Percentiles rank a stretch among this genome's conserved stretches.
These are phyloP conservation scores for Sclerotinia minor DNA, from an alignment of 2,329 filamentous ascomycete genomes.

Conservation along the genomic window DNA sequence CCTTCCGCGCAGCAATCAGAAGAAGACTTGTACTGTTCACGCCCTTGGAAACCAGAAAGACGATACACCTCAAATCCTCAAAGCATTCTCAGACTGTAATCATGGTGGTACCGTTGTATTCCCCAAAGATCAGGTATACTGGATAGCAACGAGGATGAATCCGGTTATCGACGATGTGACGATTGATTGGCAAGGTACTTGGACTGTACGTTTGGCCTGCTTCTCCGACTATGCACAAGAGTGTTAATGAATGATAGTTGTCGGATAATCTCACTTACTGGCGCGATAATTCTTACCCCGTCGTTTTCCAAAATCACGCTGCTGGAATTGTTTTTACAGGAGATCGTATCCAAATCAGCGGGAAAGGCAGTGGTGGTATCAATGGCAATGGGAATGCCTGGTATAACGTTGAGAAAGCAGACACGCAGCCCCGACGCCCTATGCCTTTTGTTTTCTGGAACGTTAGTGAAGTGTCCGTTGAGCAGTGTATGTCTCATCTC, in stretches of 20 bases:
- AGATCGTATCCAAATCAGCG: constrained; percentile 52
- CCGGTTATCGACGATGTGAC: constrained; percentile 51
- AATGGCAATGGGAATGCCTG: constrained; percentile 55
- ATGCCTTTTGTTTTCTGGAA: constrained; percentile 63
- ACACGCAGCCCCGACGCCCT: constrained; percentile 52
- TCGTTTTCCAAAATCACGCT: constrained; percentile 57
- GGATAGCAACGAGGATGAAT: constrained; percentile 52
- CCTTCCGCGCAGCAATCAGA: constrained; percentile 21
- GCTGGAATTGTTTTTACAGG: constrained; percentile 55
- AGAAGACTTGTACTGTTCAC: constrained; percentile 44
- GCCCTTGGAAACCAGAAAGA: constrained; percentile 47
- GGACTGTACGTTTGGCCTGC: constrained; percentile 45
- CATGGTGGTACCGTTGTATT: constrained; percentile 52
- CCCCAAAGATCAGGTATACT: constrained; percentile 51
- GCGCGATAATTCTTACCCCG: constrained; percentile 54
- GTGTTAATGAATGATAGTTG: constrained; percentile 40
- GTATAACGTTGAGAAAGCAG: constrained; percentile 51
- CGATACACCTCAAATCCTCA: constrained; percentile 53
- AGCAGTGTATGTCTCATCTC: constrained; percentile 44
- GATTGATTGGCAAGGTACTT: constrained; percentile 55
- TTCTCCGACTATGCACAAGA: background rate
- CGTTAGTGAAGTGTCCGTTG: constrained; percentile 54
- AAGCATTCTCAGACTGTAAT: constrained; percentile 52
- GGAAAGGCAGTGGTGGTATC: constrained; percentile 54
- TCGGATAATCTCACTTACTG: constrained; percentile 55